These are phyloP conservation scores for Penicillium tannophilum DNA, from an alignment of 495 filamentous ascomycete species.

Conservation along the genomic window DNA sequence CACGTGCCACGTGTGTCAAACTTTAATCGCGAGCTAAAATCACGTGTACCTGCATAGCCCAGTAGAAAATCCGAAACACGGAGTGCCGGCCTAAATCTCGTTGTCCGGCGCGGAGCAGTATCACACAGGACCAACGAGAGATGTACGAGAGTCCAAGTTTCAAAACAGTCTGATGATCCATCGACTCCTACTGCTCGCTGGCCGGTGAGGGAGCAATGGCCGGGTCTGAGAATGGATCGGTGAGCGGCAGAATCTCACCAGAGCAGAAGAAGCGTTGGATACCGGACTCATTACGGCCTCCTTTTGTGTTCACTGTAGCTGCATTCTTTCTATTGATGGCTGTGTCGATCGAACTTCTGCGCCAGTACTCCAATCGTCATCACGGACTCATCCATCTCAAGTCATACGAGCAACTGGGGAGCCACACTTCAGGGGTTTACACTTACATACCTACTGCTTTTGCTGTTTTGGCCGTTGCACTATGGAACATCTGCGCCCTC, in stretches of 20 bases:
- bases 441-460: slow-evolving; percentile 25
- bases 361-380: slow-evolving; percentile 20
- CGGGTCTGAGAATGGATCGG: slow-evolving; percentile 4
- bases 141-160: not conserved
- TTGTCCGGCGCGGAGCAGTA: not conserved
- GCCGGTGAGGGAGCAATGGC: slow-evolving; percentile 4
- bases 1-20: not conserved
- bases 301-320: slow-evolving; percentile 21
- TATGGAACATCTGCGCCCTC: slow-evolving; percentile 25
- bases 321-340: slow-evolving; percentile 18
- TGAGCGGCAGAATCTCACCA: not conserved
- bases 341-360: slow-evolving; percentile 16
- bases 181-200: not conserved
- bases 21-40: not conserved
- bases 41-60: not conserved
- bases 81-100: not conserved
- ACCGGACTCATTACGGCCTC: slow-evolving; percentile 17
- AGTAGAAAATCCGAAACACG: not conserved
- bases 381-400: slow-evolving; percentile 22
- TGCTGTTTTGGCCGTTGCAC: slow-evolving; percentile 18
- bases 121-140: not conserved
- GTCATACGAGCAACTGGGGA: slow-evolving; percentile 11
- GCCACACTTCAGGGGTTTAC: slow-evolving; percentile 16
- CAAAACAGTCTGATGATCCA: not conserved
- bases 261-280: slow-evolving; percentile 9